Percentiles rank a stretch among this genome's conserved stretches.
Evolutionary conservation across 164 flowering plant genomes (phyloP).

Genomic region (Vitis riparia): DNA sequence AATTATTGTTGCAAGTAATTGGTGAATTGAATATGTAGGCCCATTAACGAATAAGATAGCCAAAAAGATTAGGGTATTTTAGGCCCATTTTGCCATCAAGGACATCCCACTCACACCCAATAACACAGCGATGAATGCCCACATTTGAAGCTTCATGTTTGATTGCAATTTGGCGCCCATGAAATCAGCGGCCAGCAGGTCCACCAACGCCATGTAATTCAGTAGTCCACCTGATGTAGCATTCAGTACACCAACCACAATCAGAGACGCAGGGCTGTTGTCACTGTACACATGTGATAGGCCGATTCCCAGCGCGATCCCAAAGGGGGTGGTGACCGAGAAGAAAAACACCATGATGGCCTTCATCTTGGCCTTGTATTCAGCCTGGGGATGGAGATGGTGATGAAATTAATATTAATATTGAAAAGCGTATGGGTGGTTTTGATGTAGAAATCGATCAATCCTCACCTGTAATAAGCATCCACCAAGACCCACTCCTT

Average conservation of each 20-base stretch:
- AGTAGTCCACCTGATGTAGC: conserved; percentile 45
- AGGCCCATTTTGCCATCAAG: conserved; percentile 53
- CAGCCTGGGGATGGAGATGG: conserved; percentile 31
- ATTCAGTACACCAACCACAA: conserved; percentile 47
- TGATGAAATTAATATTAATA: not conserved
- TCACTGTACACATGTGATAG: conserved; percentile 42
- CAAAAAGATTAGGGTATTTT: not conserved
- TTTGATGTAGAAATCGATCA: no score
- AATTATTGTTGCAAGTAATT: no score
- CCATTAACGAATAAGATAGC: no score
- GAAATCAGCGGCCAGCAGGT: conserved; percentile 53
- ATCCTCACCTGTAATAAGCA: conserved; percentile 28
- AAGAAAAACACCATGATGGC: conserved; percentile 56
- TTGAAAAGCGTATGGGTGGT: not conserved
- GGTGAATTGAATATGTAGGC: no score
- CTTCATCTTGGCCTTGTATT: conserved; percentile 32
- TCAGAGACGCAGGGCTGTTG: conserved; percentile 42
- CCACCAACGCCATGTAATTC: conserved; percentile 61
- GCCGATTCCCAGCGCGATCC: conserved; percentile 44
- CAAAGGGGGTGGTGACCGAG: conserved; percentile 52
- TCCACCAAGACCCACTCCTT: conserved; percentile 37
- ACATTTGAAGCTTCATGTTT: conserved; percentile 38
- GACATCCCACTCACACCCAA: conserved; percentile 60
- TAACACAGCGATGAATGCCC: conserved; percentile 42
- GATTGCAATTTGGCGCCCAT: conserved; percentile 49